Evolutionary conservation across 2,329 filamentous ascomycete genomes (phyloP).

Genomic region (Blastomyces gilchristii): DNA sequence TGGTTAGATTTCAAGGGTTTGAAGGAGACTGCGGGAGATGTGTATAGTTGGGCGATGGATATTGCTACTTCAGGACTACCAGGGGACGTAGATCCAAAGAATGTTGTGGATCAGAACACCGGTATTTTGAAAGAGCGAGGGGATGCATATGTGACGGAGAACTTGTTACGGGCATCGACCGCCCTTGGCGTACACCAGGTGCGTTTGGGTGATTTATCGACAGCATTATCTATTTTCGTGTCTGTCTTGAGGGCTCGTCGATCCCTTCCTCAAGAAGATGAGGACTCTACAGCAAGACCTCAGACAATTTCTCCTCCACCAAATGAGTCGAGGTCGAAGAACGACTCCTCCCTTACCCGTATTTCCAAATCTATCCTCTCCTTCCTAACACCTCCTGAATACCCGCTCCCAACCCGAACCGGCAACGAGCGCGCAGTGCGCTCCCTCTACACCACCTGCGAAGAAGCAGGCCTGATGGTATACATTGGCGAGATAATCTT

Average conservation of each 20-base stretch:
- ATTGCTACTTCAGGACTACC: constrained; percentile 53
- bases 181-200: constrained; percentile 71
- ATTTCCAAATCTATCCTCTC: constrained; percentile 37
- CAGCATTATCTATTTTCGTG: constrained; percentile 72
- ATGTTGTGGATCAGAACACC: constrained; percentile 51
- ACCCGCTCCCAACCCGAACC: constrained; percentile 59
- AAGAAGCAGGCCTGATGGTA: constrained; percentile 75
- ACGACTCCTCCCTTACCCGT: constrained; percentile 25
- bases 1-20: constrained; percentile 72
- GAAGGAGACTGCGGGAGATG: constrained; percentile 54
- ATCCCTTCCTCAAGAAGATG: constrained; percentile 36
- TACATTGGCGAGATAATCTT: constrained; percentile 94
- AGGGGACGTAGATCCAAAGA: constrained; percentile 30
- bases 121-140: constrained; percentile 53
- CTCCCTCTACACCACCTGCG: constrained; percentile 57
- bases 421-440: constrained; percentile 60
- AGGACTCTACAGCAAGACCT: constrained; percentile 20
- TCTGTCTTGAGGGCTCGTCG: constrained; percentile 73
- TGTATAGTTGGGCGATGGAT: constrained; percentile 66
- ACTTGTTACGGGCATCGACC: constrained; percentile 65
- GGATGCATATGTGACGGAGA: constrained; percentile 51
- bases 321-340: constrained; percentile 11
- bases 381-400: constrained; percentile 48
- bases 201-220: constrained; percentile 52
- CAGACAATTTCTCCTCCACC: constrained; percentile 2